Evolutionary conservation across 257 asterid species (phyloP), one percentile per base, ranked within the genome.

Genomic region (Solanum pinnatisectum): DNA sequence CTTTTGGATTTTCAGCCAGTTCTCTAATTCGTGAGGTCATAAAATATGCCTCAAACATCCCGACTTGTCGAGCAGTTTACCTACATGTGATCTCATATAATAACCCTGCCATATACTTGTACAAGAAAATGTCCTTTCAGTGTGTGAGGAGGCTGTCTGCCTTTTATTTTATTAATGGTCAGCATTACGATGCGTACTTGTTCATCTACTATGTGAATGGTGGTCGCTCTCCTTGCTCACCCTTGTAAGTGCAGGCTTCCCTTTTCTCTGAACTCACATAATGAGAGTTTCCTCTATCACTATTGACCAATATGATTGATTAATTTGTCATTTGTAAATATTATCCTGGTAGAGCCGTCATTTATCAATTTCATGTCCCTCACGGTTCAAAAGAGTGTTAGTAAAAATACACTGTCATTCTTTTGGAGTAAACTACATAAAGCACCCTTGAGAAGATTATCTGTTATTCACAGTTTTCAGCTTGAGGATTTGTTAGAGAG

Each of bases 61-160:
- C 95, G 22, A 92, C 93, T 65, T 96, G 98, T 87, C 93, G 93
- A 70, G 99, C 98, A 88, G 99, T 94, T 89, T 96, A 97, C 91
- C 95, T 97, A 23, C 99, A 97, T 49, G 99, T 97, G 94, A 97
- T 97, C 89, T 95, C 99, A 52, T 97, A 96, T 91, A 97, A 97
- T 90, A 94, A 92, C 87, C 93, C 98, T 46, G 99, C 99, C 88
- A 96, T 97, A 87, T 97, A 90, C 91, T 89, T 97, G 91, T 97
- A 97, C 94, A 91, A 93, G 94, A 96, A 94, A 89, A 95, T 96
- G 99, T 90, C 94, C 42, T 96, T 97, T 87, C 97, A 97, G 91
- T 94, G 98, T 88, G 91, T 93, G 56, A 88, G 98, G 90, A 92
- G 96, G 91, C 90, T 96, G 88, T 91, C 93, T 89, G 92, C 91